A percentile compares a stretch with the other conserved stretches of the same genome.
Evolutionary conservation across 2,329 filamentous ascomycete genomes (phyloP).

Genomic region (Pseudogymnoascus sp.): DNA sequence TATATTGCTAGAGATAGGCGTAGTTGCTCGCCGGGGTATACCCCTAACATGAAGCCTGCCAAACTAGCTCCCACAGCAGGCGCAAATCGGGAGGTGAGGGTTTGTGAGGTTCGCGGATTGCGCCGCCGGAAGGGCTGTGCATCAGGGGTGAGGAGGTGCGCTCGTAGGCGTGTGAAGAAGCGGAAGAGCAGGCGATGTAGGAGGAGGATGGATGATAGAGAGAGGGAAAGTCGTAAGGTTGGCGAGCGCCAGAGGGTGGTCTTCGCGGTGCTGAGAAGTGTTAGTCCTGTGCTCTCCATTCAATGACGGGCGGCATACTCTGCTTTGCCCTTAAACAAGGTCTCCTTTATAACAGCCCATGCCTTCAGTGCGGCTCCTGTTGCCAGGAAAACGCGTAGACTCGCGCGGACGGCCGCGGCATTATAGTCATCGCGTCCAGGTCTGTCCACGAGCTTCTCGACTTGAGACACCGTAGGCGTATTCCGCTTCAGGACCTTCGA

Average conservation of each 20-base stretch:
- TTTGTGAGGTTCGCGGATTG: constrained; percentile 66
- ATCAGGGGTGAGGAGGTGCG: constrained; percentile 69
- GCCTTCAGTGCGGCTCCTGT: constrained; percentile 56
- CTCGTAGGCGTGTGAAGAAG: constrained; percentile 73
- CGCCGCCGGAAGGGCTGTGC: constrained; percentile 72
- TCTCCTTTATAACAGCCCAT: constrained; percentile 44
- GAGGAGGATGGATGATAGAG: constrained; percentile 75
- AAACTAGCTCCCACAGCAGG: constrained; percentile 86
- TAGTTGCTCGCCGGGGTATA: constrained; percentile 61
- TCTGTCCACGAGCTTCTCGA: constrained; percentile 35
- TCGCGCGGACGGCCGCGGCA: constrained; percentile 59
- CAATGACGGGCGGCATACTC: constrained; percentile 9
- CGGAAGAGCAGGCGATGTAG: constrained; percentile 84
- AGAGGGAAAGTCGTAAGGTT: constrained; percentile 69
- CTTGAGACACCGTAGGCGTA: constrained; percentile 46
- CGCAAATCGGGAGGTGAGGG: constrained; percentile 73
- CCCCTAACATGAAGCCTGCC: constrained; percentile 72
- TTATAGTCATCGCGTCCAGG: constrained; percentile 55
- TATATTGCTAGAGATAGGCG: constrained; percentile 78
- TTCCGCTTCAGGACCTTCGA: constrained; percentile 49
- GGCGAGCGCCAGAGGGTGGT: constrained; percentile 54
- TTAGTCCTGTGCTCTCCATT: constrained; percentile 12
- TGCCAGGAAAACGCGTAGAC: constrained; percentile 59
- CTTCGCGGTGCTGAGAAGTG: constrained; percentile 30
- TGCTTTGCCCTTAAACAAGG: constrained; percentile 35